Percentiles rank a stretch among this genome's conserved stretches.
Conservation (phyloP, 148 eudicot species). For the Chenopodium suecicum region DNA sequence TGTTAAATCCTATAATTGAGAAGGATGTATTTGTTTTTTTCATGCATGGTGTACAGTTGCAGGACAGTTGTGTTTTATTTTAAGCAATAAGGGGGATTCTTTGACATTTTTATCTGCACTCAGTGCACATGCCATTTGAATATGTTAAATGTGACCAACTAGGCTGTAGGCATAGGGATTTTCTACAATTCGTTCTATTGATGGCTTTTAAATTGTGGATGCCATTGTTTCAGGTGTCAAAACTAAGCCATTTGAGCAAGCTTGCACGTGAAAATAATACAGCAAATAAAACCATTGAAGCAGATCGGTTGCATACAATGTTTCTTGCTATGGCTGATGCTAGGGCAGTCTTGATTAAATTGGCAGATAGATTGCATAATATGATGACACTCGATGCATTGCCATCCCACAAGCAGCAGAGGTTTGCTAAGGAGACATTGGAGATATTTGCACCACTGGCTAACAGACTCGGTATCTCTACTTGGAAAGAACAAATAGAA, state of each 20-base stretch:
- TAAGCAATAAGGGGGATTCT: background rate
- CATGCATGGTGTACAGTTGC: background rate
- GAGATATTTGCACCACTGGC: constrained; percentile 96
- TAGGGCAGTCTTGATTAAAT: constrained; percentile 85
- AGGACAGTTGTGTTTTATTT: background rate
- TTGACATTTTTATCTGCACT: background rate
- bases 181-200: background rate
- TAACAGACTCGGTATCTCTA: constrained; percentile 83
- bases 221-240: constrained; percentile 63
- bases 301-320: constrained; percentile 94
- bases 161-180: background rate
- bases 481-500: constrained; percentile 92
- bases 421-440: constrained; percentile 91
- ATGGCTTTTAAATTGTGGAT: background rate
- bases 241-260: constrained; percentile 91
- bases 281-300: constrained; percentile 75
- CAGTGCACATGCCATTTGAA: background rate
- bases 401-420: constrained; percentile 65
- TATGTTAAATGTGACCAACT: background rate
- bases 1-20: background rate
- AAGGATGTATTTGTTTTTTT: background rate
- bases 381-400: constrained; percentile 88
- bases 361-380: constrained; percentile 93
- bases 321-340: constrained; percentile 99
- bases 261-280: constrained; percentile 90